Conservation (phyloP, 495 filamentous ascomycete species). For the Physcia stellaris region DNA sequence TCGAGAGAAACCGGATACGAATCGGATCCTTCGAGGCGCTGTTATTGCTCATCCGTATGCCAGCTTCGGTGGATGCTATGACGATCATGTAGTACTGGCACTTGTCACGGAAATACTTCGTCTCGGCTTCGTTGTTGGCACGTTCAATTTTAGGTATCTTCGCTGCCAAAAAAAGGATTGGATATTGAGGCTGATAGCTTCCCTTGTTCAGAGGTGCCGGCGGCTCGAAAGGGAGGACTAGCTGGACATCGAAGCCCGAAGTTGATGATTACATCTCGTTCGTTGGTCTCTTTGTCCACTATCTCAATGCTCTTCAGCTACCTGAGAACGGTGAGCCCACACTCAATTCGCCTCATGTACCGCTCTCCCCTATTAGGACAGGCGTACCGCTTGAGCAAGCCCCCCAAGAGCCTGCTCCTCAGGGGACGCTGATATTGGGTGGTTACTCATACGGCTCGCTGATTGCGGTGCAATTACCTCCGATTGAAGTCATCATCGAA, state of each 20-base stretch:
- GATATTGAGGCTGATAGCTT: too few species aligned
- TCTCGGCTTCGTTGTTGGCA: slow-evolving; percentile 61
- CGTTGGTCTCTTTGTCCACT: slow-evolving; percentile 62
- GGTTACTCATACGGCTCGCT: slow-evolving; percentile 92
- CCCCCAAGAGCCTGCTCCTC: neutral
- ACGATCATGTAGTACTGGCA: slow-evolving; percentile 62
- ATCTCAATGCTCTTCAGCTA: slow-evolving; percentile 34
- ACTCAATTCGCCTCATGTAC: neutral
- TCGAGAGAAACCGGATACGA: neutral
- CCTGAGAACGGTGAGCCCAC: neutral
- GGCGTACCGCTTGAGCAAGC: too few species aligned
- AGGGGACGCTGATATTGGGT: slow-evolving; percentile 40
- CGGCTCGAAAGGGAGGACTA: slow-evolving; percentile 60
- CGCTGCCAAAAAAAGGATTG: too few species aligned
- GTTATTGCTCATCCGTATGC: slow-evolving; percentile 88
- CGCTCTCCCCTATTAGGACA: neutral
- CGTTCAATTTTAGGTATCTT: slow-evolving; percentile 81
- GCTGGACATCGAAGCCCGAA: slow-evolving; percentile 75
- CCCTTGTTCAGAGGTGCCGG: slow-evolving; percentile 68
- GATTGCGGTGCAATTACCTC: slow-evolving; percentile 59
- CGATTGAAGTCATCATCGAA: slow-evolving; percentile 39
- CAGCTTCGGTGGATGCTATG: slow-evolving; percentile 69
- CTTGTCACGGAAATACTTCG: slow-evolving; percentile 48
- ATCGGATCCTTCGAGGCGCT: slow-evolving; percentile 44
- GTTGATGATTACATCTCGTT: slow-evolving; percentile 68